Base-by-base conservation (phyloP, 148 eudicot genomes). In the Dianthus caryophyllus region DNA sequence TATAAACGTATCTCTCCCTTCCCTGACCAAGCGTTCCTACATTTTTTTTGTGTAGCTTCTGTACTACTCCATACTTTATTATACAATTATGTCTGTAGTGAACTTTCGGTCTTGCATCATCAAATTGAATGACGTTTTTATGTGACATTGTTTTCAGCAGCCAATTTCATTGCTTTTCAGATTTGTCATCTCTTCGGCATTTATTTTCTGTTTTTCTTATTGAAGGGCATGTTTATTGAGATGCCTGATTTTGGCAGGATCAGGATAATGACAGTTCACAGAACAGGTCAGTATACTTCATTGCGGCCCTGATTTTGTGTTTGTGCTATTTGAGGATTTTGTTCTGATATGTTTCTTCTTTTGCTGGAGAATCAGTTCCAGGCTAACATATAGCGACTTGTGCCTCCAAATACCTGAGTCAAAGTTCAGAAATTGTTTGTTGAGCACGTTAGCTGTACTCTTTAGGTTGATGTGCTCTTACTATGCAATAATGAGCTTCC, bases 331-430 rank as follows among this genome's bases (percentile, higher is more conserved):
- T 61, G 21, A 38, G n/a, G 26, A 24, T 55, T 47, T 65, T 56
- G 29, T 68, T 78, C 52, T 83, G 66, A 77, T 70, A 61, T 75
- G 30, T 50, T 57, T 36, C 26, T 18, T 63, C 59, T 63, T 27
- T 79, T 78, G 75, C 52, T 71, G 72, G 70, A 67, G 54, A 51
- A 62, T 70, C 78, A 78, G 84, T 72, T 78, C 78, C 81, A 87
- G 96, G 76, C 80, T 89, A 66, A 94, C 98, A 22, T 94, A 94
- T 86, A 88, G 96, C 74, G 99, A 94, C 81, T 80, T 94, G 60
- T 94, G 96, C 87, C 85, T 70, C 70, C 87, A 67, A 71, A 79
- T 94, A 80, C 97, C 97, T 65, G 99, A 94, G 82, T 85, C 97
- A 48, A 90, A 90, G 83, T 88, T 90, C 77, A 84, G 97, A 75